These are phyloP conservation scores for Laguncularia racemosa DNA, from an alignment of 345 rosid species.

Conservation along the genomic window DNA sequence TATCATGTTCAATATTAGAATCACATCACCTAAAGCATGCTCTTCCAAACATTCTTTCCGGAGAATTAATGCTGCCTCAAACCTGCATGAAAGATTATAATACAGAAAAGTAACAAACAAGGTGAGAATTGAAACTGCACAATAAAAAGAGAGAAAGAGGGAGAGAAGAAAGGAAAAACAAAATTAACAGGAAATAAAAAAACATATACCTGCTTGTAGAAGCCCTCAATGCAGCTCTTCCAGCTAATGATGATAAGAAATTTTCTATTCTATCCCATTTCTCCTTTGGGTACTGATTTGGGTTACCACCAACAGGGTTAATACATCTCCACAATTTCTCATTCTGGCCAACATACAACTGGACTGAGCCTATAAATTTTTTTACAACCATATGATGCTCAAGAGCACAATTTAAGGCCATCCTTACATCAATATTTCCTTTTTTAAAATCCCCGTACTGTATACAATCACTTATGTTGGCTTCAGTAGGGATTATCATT, in stretches of 20 bases:
- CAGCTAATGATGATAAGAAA: slow-evolving; percentile 47
- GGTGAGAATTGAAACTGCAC: background rate
- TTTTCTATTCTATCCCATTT: slow-evolving; percentile 58
- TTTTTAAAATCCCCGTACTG: slow-evolving; percentile 63
- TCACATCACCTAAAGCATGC: slow-evolving; percentile 51
- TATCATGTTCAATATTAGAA: slow-evolving; percentile 62
- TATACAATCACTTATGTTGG: slow-evolving; percentile 67
- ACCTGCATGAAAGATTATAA: slow-evolving; percentile 32
- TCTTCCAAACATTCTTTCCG: slow-evolving; percentile 52
- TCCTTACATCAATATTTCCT: slow-evolving; percentile 47
- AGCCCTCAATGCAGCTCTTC: slow-evolving; percentile 41
- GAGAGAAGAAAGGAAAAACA: slow-evolving; percentile 1
- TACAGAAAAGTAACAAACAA: too few species aligned
- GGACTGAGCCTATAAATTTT: slow-evolving; percentile 40
- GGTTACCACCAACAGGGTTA: slow-evolving; percentile 56
- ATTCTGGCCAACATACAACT: slow-evolving; percentile 57
- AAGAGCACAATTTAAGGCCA: slow-evolving; percentile 62
- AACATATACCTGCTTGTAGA: slow-evolving; percentile 61
- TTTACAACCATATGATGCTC: slow-evolving; percentile 58
- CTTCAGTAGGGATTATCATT: slow-evolving; percentile 64
- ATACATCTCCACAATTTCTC: slow-evolving; percentile 73
- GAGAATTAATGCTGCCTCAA: slow-evolving; percentile 64
- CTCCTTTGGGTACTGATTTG: slow-evolving; percentile 43
- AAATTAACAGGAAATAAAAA: background rate
- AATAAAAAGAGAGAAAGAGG: background rate